Base-by-base conservation (phyloP, 805 yeast genomes). In the Candida verbasci region DNA sequence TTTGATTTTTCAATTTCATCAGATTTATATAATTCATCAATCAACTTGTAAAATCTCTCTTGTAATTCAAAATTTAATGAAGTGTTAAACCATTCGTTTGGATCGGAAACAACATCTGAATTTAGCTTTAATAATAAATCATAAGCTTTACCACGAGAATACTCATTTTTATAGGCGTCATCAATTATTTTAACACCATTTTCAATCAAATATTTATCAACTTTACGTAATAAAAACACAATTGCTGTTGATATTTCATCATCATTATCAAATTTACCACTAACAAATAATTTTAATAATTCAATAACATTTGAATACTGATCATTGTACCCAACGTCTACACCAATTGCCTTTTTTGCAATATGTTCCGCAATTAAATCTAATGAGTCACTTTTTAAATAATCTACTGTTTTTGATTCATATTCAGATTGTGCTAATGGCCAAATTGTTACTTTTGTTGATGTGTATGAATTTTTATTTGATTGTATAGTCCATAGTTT, bases 71-170 rank as follows among this genome's bases (percentile, higher is more conserved):
- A 56, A 44, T 65, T 68, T 3, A 49, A 41, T 4, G 78, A 71
- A 1, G 70, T 55, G 0, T 62, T 62, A 11, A 65, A 58, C 75
- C 77, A 76, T 17, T 56, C 64, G 1, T 65, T 51, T 5, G 87
- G 87, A 46, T 80, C 77, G 20, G 59, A 65, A 21, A 47, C 48
- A 26, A 31, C 55, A 11, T 64, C 48, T 6, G 55, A 52, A 7
- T 58, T 46, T 6, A 79, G 39, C 11, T 35, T 38, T 14, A 42
- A 41, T 28, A 66, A 51, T 17, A 81, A 45, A 18, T 78, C 74
- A 48, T 74, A 78, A 1, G 82, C 77, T 21, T 70, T 48, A 5
- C 78, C 68, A 42, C 70, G 65, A 1, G 82, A 72, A 31, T 77
- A 71, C 37, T 76, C 81, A 21, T 53, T 12, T 37, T 35, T 29